Evolutionary conservation across 2,329 filamentous ascomycete species (phyloP), one percentile per base, ranked within the genome.

Genomic region (Colletotrichum godetiae): DNA sequence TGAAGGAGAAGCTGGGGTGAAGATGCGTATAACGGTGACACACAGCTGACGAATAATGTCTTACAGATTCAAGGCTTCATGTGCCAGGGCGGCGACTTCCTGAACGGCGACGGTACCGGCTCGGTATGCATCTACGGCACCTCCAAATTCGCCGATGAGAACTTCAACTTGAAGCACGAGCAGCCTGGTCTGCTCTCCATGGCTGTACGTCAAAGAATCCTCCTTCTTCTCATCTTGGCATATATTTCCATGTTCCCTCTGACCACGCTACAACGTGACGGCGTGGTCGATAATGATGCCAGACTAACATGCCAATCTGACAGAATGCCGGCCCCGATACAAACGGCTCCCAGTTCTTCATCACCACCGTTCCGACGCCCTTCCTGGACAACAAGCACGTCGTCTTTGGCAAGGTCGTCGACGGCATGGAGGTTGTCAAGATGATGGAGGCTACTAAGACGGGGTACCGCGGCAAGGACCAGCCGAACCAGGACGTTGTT

Each of bases 261-360:
- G 27, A 27, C 27, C 27, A 27, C 46, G 4, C 11, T 52, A 11
- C 7, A 22, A 31, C 24, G 46, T 7, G 12, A n/a, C n/a, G 3
- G 19, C 7, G n/a, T n/a, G 19, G 22, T 15, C 6, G 46, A 49
- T 35, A 24, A 35, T 24, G 29, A 13, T 64, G n/a, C 12, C n/a
- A 35, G 42, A 19, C 61, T 64, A 29, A 64, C 7, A 55, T 24
- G 49, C 0, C 27, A 5, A 5, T 35, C 46, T 22, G 37, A 7
- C 75, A 97, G 93, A 98, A 98, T 81, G 93, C 94, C 33, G 96
- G 96, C 1, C 93, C 94, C 67, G 93, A 98, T 84, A 96, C 94
- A 76, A 98, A 98, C 82, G 97, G 97, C 49, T 95, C 92, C 73
- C 97, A 98, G 81, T 99, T 99, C 88, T 99, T 99, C 88, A 96